Evolutionary conservation across 2,329 filamentous ascomycete species (phyloP).

Genomic region (Hyphodiscus sp.): DNA sequence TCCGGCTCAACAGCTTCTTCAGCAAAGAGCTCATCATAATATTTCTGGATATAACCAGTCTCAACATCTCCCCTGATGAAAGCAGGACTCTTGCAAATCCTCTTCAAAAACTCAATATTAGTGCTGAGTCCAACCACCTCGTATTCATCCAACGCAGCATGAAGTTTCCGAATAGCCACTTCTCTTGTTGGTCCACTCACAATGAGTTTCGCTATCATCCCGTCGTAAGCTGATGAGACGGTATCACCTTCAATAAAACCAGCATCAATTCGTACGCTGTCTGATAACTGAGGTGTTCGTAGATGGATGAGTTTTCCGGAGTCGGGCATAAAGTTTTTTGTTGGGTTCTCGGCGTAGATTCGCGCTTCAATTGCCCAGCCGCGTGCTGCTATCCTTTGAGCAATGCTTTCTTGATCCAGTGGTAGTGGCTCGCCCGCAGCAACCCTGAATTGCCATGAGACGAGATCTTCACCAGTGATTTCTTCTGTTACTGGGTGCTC

Average conservation of each 20-base stretch:
- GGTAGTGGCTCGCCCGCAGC: slow-evolving; percentile 65
- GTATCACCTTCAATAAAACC: slow-evolving; percentile 89
- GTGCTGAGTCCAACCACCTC: slow-evolving; percentile 90
- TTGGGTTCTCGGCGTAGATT: slow-evolving; percentile 94
- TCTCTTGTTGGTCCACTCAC: slow-evolving; percentile 73
- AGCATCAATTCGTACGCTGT: slow-evolving; percentile 83
- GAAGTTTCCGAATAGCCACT: slow-evolving; percentile 76
- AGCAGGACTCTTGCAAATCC: slow-evolving; percentile 70
- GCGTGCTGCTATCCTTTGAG: slow-evolving; percentile 61
- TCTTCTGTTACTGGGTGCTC: slow-evolving; percentile 91
- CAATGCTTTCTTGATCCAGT: slow-evolving; percentile 58
- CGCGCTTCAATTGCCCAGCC: slow-evolving; percentile 92
- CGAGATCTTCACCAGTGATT: slow-evolving; percentile 71
- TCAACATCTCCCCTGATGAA: slow-evolving; percentile 88
- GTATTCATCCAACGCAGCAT: slow-evolving; percentile 75
- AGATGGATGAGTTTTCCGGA: slow-evolving; percentile 84
- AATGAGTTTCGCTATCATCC: slow-evolving; percentile 98
- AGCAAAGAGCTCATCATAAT: slow-evolving; percentile 71
- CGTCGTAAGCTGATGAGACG: slow-evolving; percentile 91
- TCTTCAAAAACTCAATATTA: slow-evolving; percentile 95
- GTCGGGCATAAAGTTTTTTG: slow-evolving; percentile 87
- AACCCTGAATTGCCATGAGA: slow-evolving; percentile 92
- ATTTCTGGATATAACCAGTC: slow-evolving; percentile 92
- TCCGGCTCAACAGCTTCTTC: slow-evolving; percentile 57
- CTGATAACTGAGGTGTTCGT: slow-evolving; percentile 59